Evolutionary conservation across 805 yeast species (phyloP).

Genomic region (Ogataea neopini): DNA sequence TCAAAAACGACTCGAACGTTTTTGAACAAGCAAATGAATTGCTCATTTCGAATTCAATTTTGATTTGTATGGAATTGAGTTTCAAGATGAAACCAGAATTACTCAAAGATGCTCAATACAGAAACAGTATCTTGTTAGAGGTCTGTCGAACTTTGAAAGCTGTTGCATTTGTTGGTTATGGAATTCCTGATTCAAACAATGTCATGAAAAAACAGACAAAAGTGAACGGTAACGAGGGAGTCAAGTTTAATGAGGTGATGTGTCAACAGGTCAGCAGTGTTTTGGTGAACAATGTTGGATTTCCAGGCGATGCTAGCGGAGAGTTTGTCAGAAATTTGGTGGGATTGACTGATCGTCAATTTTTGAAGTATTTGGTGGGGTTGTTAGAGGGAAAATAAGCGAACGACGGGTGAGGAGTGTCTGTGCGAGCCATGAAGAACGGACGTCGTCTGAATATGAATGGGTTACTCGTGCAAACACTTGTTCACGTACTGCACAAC

Average conservation of each 20-base stretch:
- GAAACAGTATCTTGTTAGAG: conserved; percentile 69
- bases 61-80: conserved; percentile 77
- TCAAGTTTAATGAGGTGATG: conserved; percentile 32
- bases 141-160: conserved; percentile 68
- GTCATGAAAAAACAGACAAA: conserved; percentile 17
- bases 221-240: conserved; percentile 19
- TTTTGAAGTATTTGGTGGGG: conserved; percentile 66
- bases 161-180: conserved; percentile 43
- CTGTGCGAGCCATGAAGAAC: no score
- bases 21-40: conserved; percentile 70
- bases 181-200: conserved; percentile 31
- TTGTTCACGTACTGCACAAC: no score
- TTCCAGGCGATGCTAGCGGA: conserved; percentile 58
- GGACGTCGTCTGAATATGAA: no score
- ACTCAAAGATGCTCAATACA: conserved; percentile 75
- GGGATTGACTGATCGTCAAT: conserved; percentile 56
- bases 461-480: no score
- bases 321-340: conserved; percentile 65
- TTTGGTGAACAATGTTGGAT: conserved; percentile 57
- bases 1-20: conserved; percentile 44
- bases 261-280: conserved; percentile 32
- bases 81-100: conserved; percentile 66
- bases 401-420: neutral
- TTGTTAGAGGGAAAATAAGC: conserved; percentile 33
- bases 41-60: conserved; percentile 66